Conservation (phyloP, 1,284 basidiomycete genomes). For the Puccinia brachypodii region DNA sequence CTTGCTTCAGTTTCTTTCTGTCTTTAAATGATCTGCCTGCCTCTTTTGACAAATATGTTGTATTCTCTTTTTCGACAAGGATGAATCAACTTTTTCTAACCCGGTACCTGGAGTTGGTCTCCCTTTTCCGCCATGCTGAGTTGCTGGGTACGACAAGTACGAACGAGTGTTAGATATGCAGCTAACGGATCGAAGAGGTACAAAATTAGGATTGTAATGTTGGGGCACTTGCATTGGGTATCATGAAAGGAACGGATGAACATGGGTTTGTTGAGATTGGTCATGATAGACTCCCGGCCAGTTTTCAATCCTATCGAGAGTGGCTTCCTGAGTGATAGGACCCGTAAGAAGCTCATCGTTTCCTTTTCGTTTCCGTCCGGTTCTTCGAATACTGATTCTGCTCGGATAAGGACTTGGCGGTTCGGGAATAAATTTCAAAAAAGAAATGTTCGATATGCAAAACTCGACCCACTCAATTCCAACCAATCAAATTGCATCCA, state of each 20-base stretch:
- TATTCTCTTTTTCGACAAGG: background rate
- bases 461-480: no score
- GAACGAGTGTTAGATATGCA: background rate
- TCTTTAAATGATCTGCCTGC: background rate
- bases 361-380: background rate
- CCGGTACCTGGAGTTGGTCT: constrained; percentile 67
- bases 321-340: background rate
- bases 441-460: no score
- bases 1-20: background rate
- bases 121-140: constrained; percentile 62
- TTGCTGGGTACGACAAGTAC: background rate
- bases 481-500: no score
- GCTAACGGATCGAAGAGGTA: background rate
- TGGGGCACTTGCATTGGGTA: background rate
- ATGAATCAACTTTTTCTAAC: constrained; percentile 58
- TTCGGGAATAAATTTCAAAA: no score
- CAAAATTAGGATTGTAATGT: background rate
- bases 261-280: background rate
- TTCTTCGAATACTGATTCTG: no score
- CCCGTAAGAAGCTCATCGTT: constrained; percentile 16
- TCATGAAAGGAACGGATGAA: constrained; percentile 2
- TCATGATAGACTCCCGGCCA: background rate
- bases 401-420: no score
- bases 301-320: background rate
- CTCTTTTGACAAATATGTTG: background rate